Evolutionary conservation across 768 basidiomycete genomes (phyloP).

Genomic region (Boletus subcaerulescens): DNA sequence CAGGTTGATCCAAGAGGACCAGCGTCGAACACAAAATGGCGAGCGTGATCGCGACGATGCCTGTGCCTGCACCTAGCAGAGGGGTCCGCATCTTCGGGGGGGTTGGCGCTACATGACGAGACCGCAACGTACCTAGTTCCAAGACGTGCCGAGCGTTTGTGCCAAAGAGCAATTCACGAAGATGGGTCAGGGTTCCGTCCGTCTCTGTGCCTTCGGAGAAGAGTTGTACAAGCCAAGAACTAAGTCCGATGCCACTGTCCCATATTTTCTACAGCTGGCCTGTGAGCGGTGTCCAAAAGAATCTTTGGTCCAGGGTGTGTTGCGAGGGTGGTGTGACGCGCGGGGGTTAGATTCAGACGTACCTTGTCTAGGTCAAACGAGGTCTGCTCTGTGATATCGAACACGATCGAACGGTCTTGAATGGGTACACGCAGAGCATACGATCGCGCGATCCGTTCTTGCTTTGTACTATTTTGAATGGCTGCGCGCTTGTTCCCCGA

Average conservation of each 20-base stretch:
- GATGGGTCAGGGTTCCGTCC: conserved; percentile 3
- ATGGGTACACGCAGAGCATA: conserved; percentile 8
- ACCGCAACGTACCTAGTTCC: conserved; percentile 58
- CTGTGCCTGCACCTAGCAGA: conserved; percentile 73
- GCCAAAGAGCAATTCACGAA: conserved; percentile 42
- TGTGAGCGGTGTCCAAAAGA: conserved; percentile 10
- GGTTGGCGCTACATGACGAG: background rate
- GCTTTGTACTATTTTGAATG: conserved; percentile 41
- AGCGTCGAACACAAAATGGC: conserved; percentile 50
- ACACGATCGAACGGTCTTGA: conserved; percentile 6
- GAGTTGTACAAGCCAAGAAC: conserved; percentile 65
- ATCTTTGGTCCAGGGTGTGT: too few relatives aligned
- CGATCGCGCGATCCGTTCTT: conserved; percentile 56
- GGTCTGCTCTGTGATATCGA: conserved; percentile 73
- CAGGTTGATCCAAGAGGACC: conserved; percentile 13
- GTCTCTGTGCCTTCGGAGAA: conserved; percentile 10
- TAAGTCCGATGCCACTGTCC: conserved; percentile 89
- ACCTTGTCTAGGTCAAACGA: conserved; percentile 95
- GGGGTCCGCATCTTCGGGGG: background rate
- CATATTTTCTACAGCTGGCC: conserved; percentile 75
- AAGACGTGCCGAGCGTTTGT: conserved; percentile 44
- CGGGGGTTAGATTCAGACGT: conserved; percentile 11
- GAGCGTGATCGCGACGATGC: conserved; percentile 70
- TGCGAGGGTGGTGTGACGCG: background rate
- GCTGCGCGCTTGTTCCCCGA: conserved; percentile 3